These are phyloP conservation scores for Cadophora sp. DNA, from an alignment of 2,329 filamentous ascomycete genomes.

Conservation along the genomic window DNA sequence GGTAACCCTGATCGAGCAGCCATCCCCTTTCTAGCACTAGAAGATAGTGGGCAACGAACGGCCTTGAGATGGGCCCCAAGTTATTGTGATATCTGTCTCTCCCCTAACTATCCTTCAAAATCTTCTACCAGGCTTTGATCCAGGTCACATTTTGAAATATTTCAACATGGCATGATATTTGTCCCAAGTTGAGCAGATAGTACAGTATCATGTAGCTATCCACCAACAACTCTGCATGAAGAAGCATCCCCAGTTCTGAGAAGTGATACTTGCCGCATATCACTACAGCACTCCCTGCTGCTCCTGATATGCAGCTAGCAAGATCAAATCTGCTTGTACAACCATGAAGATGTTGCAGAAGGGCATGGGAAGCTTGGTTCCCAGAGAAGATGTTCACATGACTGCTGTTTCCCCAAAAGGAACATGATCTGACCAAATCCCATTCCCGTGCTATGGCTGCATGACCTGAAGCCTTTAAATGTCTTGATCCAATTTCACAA, in stretches of 20 bases:
- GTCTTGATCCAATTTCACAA: not conserved
- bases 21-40: not conserved
- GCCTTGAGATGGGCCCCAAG: too few species aligned
- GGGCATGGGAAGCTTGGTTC: not conserved
- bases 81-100: not conserved
- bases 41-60: not conserved
- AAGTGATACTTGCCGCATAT: not conserved
- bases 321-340: not conserved
- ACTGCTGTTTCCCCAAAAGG: not conserved
- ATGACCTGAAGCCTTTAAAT: not conserved
- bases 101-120: not conserved
- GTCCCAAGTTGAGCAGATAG: not conserved
- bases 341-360: not conserved
- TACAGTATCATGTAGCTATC: not conserved
- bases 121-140: not conserved
- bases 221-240: not conserved
- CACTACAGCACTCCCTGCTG: not conserved
- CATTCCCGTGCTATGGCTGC: not conserved
- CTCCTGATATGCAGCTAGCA: not conserved
- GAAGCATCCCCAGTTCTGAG: not conserved
- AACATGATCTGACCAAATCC: not conserved
- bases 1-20: constrained; percentile 2
- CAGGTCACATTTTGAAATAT: not conserved
- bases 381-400: not conserved
- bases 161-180: not conserved